Evolutionary conservation across 768 basidiomycete genomes (phyloP), one percentile per base, ranked within the genome.

Genomic region (Serendipita sp.): DNA sequence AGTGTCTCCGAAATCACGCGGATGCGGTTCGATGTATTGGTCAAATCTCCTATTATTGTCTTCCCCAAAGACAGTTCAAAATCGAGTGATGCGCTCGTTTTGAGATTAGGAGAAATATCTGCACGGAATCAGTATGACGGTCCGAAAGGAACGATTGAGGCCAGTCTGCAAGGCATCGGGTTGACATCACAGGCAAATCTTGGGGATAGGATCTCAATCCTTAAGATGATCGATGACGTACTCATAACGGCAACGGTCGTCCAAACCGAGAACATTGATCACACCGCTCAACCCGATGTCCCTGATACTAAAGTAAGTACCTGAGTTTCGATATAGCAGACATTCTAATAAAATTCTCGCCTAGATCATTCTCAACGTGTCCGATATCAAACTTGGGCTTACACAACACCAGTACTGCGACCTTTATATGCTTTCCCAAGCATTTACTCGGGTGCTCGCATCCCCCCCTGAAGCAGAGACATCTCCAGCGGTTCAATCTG

Each of bases 201-300:
- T 44, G 77, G 78, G 13, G 79, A 76, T 48, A 69, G 78, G 66
- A 66, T 76, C 11, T 79, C 81, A 16, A 76, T 73, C 0, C 78
- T 98, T 64, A 92, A 90, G 73, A 91, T 99, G 69, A 87, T 99
- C 37, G 91, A 96, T 68, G 88, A 95, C 70, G 92, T 96, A 53
- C 78, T 87, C 65, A 79, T 97, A 65, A 75, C 75, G 3, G 81
- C 87, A 6, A 80, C 86, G 29, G 74, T 93, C 62, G 73, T 82
- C 29, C 91, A 95, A 73, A 79, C 75, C 3, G 77, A 75, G 53
- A 76, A 75, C 13, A 77, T 83, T 45, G 78, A 88, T 69, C 78
- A 82, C 16, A 70, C 70, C n/a, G 71, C 73, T 16, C 78, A 86
- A 65, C 70, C 71, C 36, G 76, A 79, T 40, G 74, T 76, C 64